Evolutionary conservation across 78 protist species (phyloP), one percentile per base, ranked within the genome.

Genomic region (Dictyostelium brefeldianum): DNA sequence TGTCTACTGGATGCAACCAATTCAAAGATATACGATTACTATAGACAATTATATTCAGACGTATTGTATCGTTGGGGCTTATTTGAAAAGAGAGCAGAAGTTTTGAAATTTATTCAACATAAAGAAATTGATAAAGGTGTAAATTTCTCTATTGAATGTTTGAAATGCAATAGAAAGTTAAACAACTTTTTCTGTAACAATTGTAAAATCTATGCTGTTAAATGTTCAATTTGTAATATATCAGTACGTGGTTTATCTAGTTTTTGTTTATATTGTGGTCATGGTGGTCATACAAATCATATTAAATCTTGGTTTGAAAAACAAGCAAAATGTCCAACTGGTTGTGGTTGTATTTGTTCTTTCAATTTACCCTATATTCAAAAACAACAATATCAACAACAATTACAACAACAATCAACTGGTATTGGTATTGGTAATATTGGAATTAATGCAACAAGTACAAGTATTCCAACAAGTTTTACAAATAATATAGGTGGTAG

Each of bases 211-310:
- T 91, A 65, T 82, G 90, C 81, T 20, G 54, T 91, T 80, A 91
- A 81, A 46, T 94, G 96, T 54, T 59, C 89, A 12, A 71, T 94
- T 31, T 94, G 96, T 53, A 90, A 74, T 73, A 48, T 78, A 1
- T 65, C 85, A 5, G 95, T 94, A 12, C 29, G 90, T 17, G 96
- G 96, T 41, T 53, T 78, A 6, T 82, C 94, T 15, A 64, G 70
- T n/a, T 89, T 91, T 70, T 94, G 96, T 48, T 27, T 65, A 14
- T 47, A 25, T 50, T 94, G 96, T 22, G 96, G 96, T 3, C 96
- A 94, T 73, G 96, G 96, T 15, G 96, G 96, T 25, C 96, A 94
- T 50, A 81, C 81, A 7, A 80, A 57, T 78, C 94, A 89, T 43
- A 57, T 94, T 74, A 74, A 47, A 46, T 29, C 31, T 17, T 94